Percentiles rank a stretch among this genome's conserved stretches.
These are phyloP conservation scores for Mortierella alpina DNA, from an alignment of 192 early-diverging fungal genomes.

Conservation along the genomic window DNA sequence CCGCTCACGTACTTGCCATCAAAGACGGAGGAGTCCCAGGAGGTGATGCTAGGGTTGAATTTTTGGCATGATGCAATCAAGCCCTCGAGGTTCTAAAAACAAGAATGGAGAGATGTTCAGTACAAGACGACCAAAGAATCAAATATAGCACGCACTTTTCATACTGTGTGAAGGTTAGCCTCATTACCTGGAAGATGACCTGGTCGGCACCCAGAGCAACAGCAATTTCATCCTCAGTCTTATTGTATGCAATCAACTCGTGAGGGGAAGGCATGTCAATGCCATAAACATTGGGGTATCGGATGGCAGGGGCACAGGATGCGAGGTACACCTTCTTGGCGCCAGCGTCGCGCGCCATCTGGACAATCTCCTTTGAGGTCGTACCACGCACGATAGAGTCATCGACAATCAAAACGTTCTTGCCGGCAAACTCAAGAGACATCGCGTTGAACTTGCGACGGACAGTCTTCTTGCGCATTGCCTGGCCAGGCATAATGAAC, in stretches of 20 bases:
- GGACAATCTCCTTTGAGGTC: slow-evolving; percentile 98
- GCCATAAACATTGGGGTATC: slow-evolving; percentile 99
- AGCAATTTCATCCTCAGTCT: slow-evolving; percentile 88
- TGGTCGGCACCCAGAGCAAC: slow-evolving; percentile 91
- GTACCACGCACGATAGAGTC: slow-evolving; percentile 99
- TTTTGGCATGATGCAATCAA: slow-evolving; percentile 85
- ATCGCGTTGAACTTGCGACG: slow-evolving; percentile 98
- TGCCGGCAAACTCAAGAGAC: slow-evolving; percentile 94
- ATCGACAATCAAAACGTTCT: slow-evolving; percentile 98
- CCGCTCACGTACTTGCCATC: slow-evolving; percentile 94
- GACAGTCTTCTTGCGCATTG: slow-evolving; percentile 89
- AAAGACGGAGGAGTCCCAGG: slow-evolving; percentile 98
- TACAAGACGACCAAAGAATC: too few relatives aligned
- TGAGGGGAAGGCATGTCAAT: slow-evolving; percentile 98
- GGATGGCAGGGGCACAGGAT: slow-evolving; percentile 95
- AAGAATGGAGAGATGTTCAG: background rate
- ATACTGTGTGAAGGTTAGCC: background rate
- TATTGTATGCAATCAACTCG: slow-evolving; percentile 90
- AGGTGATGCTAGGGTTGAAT: slow-evolving; percentile 84
- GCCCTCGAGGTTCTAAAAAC: slow-evolving; percentile 75
- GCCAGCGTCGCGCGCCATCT: slow-evolving; percentile 98
- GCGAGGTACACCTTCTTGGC: slow-evolving; percentile 99
- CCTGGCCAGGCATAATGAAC: slow-evolving; percentile 99
- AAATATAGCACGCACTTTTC: background rate
- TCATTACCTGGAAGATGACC: slow-evolving; percentile 90